Base-by-base conservation (phyloP, 208 protist species). In the Trypanosomatidae sp. region DNA sequence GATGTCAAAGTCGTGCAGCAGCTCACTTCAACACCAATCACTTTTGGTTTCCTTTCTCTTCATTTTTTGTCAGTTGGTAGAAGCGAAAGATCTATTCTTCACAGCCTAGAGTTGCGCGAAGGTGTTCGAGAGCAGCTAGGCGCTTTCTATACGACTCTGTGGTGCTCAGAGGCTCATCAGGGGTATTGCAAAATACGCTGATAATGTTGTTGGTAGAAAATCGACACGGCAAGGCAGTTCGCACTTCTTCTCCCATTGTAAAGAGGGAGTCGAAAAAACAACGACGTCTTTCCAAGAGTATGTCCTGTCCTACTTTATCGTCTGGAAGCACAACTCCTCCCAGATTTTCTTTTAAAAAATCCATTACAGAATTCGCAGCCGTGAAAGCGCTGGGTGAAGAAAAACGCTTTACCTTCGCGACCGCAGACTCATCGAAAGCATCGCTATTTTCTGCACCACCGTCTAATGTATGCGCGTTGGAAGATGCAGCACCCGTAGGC, bases 251-350 rank as follows among this genome's bases (percentile, higher is more conserved):
- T 13, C 25, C 49, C 17, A 44, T 49, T 1, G 71, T 71, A 30
- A 82, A 82, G n/a, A 84, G 71, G 3, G 79, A 73, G 9, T 80
- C 67, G 25, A 84, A 72, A 67, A 84, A 84, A 10, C 62, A 47
- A 1, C 46, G 46, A 15, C 79, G 65, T 44, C 73, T 76, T n/a
- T 71, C 67, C 1, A 58, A 5, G 0, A 84, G 53, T 8, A 73
- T 8, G 7, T 76, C 62, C 7, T 25, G 36, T 3, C 36, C 36
- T 22, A 77, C 43, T 10, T 36, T 25, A 52, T 59, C 64, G 5
- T 62, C 41, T 22, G 74, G 5, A 30, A 50, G 28, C 17, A 30
- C 46, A 6, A 10, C 47, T 28, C 39, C 65, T 25, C 73, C 68
- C 25, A 84, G 49, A 22, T 76, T 80, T 43, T 84, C 70, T 8